Conservation (phyloP, 495 filamentous ascomycete genomes). For the Sordaria brevicollis region DNA sequence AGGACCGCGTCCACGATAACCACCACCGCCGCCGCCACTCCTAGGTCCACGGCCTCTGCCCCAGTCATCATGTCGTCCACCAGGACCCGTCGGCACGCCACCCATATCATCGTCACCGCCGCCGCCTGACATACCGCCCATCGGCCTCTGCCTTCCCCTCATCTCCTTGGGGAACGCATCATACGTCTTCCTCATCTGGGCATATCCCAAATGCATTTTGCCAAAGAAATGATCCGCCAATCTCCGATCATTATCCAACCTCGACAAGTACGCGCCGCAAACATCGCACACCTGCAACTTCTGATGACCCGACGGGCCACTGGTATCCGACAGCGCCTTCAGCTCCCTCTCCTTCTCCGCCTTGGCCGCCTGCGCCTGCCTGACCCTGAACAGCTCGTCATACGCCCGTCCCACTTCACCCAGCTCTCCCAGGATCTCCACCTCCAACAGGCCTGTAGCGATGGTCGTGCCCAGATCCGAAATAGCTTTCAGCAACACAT, state of each 20-base stretch:
- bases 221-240: slow-evolving; percentile 97
- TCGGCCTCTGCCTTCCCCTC: slow-evolving; percentile 47
- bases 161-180: slow-evolving; percentile 82
- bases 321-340: slow-evolving; percentile 83
- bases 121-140: slow-evolving; percentile 41
- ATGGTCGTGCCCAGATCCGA: slow-evolving; percentile 69
- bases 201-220: slow-evolving; percentile 98
- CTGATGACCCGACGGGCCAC: slow-evolving; percentile 87
- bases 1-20: slow-evolving; percentile 3
- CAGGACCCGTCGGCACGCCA: slow-evolving; percentile 32
- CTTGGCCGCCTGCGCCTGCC: slow-evolving; percentile 70
- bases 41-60: slow-evolving; percentile 35
- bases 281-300: slow-evolving; percentile 98
- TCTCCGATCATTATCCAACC: slow-evolving; percentile 88
- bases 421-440: slow-evolving; percentile 74
- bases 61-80: slow-evolving; percentile 46
- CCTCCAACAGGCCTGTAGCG: slow-evolving; percentile 72
- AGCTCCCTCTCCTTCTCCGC: slow-evolving; percentile 79
- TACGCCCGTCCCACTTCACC: slow-evolving; percentile 71
- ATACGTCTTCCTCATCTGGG: slow-evolving; percentile 88
- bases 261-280: slow-evolving; percentile 77
- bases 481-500: slow-evolving; percentile 81
- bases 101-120: slow-evolving; percentile 41
- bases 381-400: slow-evolving; percentile 76
- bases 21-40: slow-evolving; percentile 35